Conservation (phyloP, 1,284 basidiomycete species). For the Wallemia ichthyophaga region DNA sequence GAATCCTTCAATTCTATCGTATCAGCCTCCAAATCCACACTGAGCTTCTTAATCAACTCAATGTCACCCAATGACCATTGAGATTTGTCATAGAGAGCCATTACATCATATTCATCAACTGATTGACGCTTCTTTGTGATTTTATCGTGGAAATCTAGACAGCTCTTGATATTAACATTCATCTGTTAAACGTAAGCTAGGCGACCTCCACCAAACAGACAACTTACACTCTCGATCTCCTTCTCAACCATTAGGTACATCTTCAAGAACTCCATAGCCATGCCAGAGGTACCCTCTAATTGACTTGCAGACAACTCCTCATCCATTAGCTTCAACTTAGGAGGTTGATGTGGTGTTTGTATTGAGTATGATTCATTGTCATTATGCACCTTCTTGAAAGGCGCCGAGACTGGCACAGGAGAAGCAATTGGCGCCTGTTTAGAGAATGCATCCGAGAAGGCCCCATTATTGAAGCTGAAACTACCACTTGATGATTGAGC, state of each 20-base stretch:
- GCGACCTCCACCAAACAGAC: constrained; percentile 3
- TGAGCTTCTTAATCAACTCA: constrained; percentile 9
- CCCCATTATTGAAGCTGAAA: neutral
- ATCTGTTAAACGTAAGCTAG: constrained; percentile 10
- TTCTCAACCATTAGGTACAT: constrained; percentile 15
- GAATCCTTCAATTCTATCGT: constrained; percentile 10
- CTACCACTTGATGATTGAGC: neutral
- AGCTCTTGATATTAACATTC: constrained; percentile 10
- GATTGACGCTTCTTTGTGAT: constrained; percentile 2
- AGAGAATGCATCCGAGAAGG: neutral
- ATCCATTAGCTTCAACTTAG: neutral
- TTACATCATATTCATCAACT: constrained; percentile 6
- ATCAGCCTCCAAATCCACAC: constrained; percentile 9
- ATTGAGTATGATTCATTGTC: neutral
- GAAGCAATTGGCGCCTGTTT: neutral
- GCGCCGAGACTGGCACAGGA: neutral
- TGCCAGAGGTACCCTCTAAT: constrained; percentile 8
- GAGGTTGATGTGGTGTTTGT: neutral
- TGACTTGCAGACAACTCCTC: neutral
- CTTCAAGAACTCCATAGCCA: constrained; percentile 12
- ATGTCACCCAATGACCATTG: constrained; percentile 17
- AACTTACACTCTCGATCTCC: constrained; percentile 13
- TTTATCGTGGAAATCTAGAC: constrained; percentile 10
- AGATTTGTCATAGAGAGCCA: constrained; percentile 7
- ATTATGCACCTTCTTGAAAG: neutral